phyloP scores from a whole-genome alignment of 441 rosid species.

The Oxalis stricta region DNA sequence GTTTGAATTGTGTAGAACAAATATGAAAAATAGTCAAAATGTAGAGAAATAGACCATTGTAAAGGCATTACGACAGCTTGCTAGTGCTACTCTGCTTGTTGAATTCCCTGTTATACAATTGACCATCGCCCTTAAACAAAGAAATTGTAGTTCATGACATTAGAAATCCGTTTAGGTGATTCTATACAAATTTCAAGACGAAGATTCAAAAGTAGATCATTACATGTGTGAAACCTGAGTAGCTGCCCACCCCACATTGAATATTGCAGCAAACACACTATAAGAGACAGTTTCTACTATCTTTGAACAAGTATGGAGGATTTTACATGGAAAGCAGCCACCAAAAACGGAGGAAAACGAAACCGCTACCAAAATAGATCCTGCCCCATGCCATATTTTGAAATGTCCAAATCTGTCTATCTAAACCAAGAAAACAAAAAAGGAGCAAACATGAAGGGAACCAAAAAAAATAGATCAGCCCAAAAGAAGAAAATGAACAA shows the following conservation, averaged over 20 bases:
- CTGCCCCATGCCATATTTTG: slow-evolving; percentile 93
- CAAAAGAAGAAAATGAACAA: background rate
- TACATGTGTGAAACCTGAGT: slow-evolving; percentile 99
- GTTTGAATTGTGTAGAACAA: too few relatives aligned
- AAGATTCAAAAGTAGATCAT: slow-evolving; percentile 10
- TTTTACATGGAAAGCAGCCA: slow-evolving; percentile 68
- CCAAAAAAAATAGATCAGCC: slow-evolving; percentile 1
- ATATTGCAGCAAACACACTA: slow-evolving; percentile 78
- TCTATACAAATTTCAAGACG: background rate
- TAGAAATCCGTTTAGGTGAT: background rate
- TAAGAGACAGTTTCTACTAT: slow-evolving; percentile 60
- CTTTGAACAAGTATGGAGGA: slow-evolving; percentile 34
- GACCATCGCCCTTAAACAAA: slow-evolving; percentile 69
- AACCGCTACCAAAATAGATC: slow-evolving; percentile 77
- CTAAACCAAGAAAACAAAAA: slow-evolving; percentile 32
- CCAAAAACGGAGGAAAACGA: slow-evolving; percentile 97
- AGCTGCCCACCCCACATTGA: slow-evolving; percentile 96
- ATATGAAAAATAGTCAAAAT: too few relatives aligned
- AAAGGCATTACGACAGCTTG: slow-evolving; percentile 94
- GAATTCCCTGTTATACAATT: slow-evolving; percentile 83
- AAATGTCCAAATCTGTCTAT: slow-evolving; percentile 97
- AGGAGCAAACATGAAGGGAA: background rate
- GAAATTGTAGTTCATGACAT: background rate
- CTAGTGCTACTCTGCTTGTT: slow-evolving; percentile 73
- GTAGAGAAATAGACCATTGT: slow-evolving; percentile 49